Conservation (phyloP, 2,329 filamentous ascomycete genomes). For the Byssochlamys sp. region DNA sequence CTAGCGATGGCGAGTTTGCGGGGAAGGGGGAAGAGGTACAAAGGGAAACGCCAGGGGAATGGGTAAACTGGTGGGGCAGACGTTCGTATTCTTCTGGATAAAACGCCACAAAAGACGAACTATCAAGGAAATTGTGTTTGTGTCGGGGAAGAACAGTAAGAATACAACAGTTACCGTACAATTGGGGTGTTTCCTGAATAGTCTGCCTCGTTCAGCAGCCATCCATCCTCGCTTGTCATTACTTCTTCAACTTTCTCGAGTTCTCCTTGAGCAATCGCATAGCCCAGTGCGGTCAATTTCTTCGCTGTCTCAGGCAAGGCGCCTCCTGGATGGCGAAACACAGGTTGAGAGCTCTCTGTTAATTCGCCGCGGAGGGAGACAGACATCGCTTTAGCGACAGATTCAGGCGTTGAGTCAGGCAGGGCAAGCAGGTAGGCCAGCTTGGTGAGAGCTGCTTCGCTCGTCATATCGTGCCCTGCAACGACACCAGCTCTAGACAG, state of each 20-base stretch:
- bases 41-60: not conserved
- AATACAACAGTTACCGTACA: slow-evolving; percentile 16
- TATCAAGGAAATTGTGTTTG: not conserved
- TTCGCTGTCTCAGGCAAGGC: slow-evolving; percentile 49
- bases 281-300: slow-evolving; percentile 66
- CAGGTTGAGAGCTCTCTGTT: slow-evolving; percentile 62
- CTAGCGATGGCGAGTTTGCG: not conserved
- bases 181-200: slow-evolving; percentile 68
- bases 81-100: not conserved
- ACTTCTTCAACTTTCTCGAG: slow-evolving; percentile 56
- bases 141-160: not conserved
- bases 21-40: not conserved
- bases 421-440: slow-evolving; percentile 72
- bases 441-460: slow-evolving; percentile 84
- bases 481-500: slow-evolving; percentile 77
- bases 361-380: slow-evolving; percentile 72
- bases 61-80: not conserved
- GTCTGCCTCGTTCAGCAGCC: slow-evolving; percentile 64
- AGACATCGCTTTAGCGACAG: slow-evolving; percentile 63
- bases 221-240: slow-evolving; percentile 55
- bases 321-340: slow-evolving; percentile 65
- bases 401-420: slow-evolving; percentile 52
- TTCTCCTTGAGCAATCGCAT: slow-evolving; percentile 67
- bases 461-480: slow-evolving; percentile 79
- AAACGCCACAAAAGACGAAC: not conserved